Evolutionary conservation across 352 stramenopile species (phyloP), one percentile per base, ranked within the genome.

Genomic region (Blastocystis sp.): DNA sequence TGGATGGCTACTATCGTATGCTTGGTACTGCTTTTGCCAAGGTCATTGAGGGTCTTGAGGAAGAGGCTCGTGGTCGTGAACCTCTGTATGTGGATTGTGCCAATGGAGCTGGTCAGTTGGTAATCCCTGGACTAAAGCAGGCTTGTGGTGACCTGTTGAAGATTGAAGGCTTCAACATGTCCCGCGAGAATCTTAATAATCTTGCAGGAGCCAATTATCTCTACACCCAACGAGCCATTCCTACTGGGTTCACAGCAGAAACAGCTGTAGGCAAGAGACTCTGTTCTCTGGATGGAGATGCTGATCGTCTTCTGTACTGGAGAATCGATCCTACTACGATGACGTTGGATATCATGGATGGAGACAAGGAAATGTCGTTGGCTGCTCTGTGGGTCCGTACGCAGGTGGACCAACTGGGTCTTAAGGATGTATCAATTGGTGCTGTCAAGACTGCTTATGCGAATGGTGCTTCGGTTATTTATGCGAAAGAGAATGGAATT

Each of bases 401-500:
- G 9, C 93, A 97, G 89, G 88, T 98, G 46, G 77, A 91, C 57
- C 87, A 89, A 42, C 86, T 96, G 6, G 90, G 35, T 78, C 52
- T 86, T 6, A 46, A 46, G 37, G 61, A 46, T 29, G 75, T 86
- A 49, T 95, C 91, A 49, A 92, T 98, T 52, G 96, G 95, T 42
- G 93, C 96, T 32, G 95, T 99, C 49, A 95, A 99, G 92, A 99
- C 96, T n/a, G 96, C 96, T 24, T 99, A 99, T 90, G 96, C 95
- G 39, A 99, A 99, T 90, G 96, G 96, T 74, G 94, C 95, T 11
- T 94, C 94, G 12, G 96, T 93, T 27, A 89, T 90, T 29, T 98
- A 96, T 91, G 89, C 95, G 16, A 88, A 95, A 65, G 83, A 95
- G 88, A 90, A 90, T 42, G 90, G 89, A 63, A 92, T 95, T 66